Evolutionary conservation across 768 basidiomycete genomes (phyloP).

Genomic region (Dioszegia aurantiaca): DNA sequence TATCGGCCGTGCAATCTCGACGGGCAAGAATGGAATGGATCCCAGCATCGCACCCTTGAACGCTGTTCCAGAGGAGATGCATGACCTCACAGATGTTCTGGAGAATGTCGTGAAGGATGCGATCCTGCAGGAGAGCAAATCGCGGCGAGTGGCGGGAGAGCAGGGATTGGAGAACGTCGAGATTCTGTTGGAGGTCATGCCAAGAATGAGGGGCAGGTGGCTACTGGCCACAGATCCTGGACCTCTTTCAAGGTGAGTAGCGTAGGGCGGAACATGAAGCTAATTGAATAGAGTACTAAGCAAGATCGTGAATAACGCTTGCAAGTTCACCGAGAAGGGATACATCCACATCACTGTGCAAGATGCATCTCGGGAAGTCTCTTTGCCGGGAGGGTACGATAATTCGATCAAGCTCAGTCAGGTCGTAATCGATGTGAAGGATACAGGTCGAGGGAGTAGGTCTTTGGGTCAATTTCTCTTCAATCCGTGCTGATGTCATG

Average conservation of each 20-base stretch:
- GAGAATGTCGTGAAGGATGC: slow-evolving; percentile 36
- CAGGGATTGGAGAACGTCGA: slow-evolving; percentile 41
- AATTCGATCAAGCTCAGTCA: slow-evolving; percentile 38
- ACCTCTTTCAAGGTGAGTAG: slow-evolving; percentile 32
- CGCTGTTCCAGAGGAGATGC: not conserved
- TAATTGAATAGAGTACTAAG: slow-evolving; percentile 30
- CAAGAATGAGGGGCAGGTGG: slow-evolving; percentile 43
- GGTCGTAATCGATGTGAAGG: slow-evolving; percentile 43
- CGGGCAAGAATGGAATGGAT: not conserved
- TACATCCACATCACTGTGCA: slow-evolving; percentile 46
- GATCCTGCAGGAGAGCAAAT: slow-evolving; percentile 32
- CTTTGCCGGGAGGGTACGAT: slow-evolving; percentile 41
- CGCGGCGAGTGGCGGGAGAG: slow-evolving; percentile 28
- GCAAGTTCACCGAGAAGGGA: slow-evolving; percentile 44
- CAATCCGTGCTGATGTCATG: not conserved
- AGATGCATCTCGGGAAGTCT: slow-evolving; percentile 40
- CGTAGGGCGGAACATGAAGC: not conserved
- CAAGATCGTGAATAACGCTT: slow-evolving; percentile 46
- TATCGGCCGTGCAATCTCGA: slow-evolving; percentile 27
- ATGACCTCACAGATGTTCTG: slow-evolving; percentile 26
- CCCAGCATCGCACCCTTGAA: not conserved
- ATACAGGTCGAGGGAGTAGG: slow-evolving; percentile 47
- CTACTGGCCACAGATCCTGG: slow-evolving; percentile 34
- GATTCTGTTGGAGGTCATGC: slow-evolving; percentile 45
- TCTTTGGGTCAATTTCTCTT: slow-evolving; percentile 4